These are phyloP conservation scores for Tricholoma saponaceum DNA, from an alignment of 768 basidiomycete genomes.

Conservation along the genomic window DNA sequence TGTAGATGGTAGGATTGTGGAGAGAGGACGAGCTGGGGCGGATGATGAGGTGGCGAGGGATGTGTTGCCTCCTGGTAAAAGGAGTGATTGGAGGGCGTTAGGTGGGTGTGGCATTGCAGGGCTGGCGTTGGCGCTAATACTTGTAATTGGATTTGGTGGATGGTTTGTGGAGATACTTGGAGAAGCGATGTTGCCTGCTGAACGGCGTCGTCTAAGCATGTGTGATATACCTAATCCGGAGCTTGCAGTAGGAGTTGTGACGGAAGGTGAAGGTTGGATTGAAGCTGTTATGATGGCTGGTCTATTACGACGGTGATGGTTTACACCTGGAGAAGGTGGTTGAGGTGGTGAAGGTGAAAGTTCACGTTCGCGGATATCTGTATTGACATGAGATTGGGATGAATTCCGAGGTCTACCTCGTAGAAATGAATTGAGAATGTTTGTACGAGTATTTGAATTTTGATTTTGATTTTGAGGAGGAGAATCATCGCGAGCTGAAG, in stretches of 20 bases:
- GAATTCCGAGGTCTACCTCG: slow-evolving; percentile 66
- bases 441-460: slow-evolving; percentile 32
- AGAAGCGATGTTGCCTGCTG: slow-evolving; percentile 49
- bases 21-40: background rate
- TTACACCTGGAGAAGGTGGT: slow-evolving; percentile 29
- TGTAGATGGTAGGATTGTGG: background rate
- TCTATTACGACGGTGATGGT: slow-evolving; percentile 17
- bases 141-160: no score
- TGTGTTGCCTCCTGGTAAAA: slow-evolving; percentile 6
- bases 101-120: background rate
- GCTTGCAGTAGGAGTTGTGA: slow-evolving; percentile 18
- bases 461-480: background rate
- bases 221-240: slow-evolving; percentile 48
- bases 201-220: slow-evolving; percentile 66
- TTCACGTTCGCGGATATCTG: slow-evolving; percentile 28
- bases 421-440: slow-evolving; percentile 71
- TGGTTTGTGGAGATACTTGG: slow-evolving; percentile 13
- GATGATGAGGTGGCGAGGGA: slow-evolving; percentile 2
- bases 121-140: background rate
- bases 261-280: slow-evolving; percentile 32
- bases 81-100: slow-evolving; percentile 10
- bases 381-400: slow-evolving; percentile 55
- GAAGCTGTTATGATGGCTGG: slow-evolving; percentile 30
- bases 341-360: slow-evolving; percentile 41
- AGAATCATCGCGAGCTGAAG: background rate